Conservation (phyloP, 495 filamentous ascomycete species). For the Corynascus novoguineensis region DNA sequence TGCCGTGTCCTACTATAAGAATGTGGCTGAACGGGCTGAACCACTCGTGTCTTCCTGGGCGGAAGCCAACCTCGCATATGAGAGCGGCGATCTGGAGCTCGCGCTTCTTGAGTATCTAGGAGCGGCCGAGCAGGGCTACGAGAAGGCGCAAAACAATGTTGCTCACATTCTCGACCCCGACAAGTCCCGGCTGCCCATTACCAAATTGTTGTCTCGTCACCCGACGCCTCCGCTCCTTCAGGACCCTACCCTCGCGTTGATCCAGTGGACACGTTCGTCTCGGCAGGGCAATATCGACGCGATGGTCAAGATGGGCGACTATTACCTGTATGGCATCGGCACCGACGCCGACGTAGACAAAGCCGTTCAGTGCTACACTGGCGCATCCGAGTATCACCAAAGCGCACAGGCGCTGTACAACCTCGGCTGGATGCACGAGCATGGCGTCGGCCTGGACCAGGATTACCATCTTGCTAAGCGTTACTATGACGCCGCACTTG, state of each 20-base stretch:
- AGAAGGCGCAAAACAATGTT: constrained; percentile 88
- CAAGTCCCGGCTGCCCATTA: constrained; percentile 46
- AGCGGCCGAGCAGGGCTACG: constrained; percentile 95
- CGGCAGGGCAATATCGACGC: constrained; percentile 92
- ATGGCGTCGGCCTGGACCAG: constrained; percentile 85
- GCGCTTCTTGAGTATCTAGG: constrained; percentile 82
- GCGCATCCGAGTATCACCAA: constrained; percentile 81
- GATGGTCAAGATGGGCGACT: constrained; percentile 96
- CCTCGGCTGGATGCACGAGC: constrained; percentile 99
- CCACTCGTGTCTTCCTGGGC: constrained; percentile 73
- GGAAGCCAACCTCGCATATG: constrained; percentile 81
- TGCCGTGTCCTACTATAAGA: constrained; percentile 89
- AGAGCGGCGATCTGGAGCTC: constrained; percentile 76
- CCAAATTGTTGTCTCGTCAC: constrained; percentile 32
- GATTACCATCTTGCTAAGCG: constrained; percentile 97
- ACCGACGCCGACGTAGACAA: constrained; percentile 71
- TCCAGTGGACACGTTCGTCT: constrained; percentile 94
- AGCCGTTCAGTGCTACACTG: constrained; percentile 86
- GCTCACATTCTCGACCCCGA: constrained; percentile 84
- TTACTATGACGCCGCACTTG: constrained; percentile 87
- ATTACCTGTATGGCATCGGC: constrained; percentile 79
- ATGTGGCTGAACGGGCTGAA: constrained; percentile 86
- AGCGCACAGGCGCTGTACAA: constrained; percentile 97
- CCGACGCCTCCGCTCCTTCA: constrained; percentile 50
- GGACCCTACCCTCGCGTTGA: constrained; percentile 73